phyloP scores from a whole-genome alignment of 495 filamentous ascomycete genomes.

The Aspergillus haitiensis region DNA sequence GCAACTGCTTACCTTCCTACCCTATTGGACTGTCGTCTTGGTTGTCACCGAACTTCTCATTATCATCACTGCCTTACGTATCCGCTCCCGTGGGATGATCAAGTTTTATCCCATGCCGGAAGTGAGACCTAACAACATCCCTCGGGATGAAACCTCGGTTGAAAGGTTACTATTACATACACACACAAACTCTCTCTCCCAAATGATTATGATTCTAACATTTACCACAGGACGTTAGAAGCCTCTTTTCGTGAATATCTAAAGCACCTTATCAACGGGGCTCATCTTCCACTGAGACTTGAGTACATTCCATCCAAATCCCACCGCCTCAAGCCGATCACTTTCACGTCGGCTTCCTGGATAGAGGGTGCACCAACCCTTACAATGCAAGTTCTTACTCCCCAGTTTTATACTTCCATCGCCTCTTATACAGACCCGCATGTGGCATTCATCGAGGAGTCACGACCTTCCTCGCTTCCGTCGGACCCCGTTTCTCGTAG shows the following conservation, averaged over 20 bases:
- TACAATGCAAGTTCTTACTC: slow-evolving; percentile 8
- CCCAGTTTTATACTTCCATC: slow-evolving; percentile 10
- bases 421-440: not conserved
- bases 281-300: not conserved
- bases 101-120: slow-evolving; percentile 9
- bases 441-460: slow-evolving; percentile 1
- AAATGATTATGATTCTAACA: not conserved
- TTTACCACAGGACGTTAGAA: not conserved
- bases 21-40: slow-evolving; percentile 9
- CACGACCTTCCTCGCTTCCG: not conserved
- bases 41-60: slow-evolving; percentile 9
- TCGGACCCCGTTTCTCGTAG: slow-evolving; percentile 7
- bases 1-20: slow-evolving; percentile 6
- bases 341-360: slow-evolving; percentile 3
- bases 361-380: not conserved
- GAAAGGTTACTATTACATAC: not conserved
- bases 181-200: not conserved
- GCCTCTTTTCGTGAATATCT: slow-evolving; percentile 8
- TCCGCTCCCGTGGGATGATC: not conserved
- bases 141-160: slow-evolving; percentile 4
- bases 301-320: slow-evolving; percentile 9
- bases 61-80: slow-evolving; percentile 1
- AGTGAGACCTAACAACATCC: slow-evolving; percentile 6
- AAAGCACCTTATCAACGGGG: not conserved
- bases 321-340: slow-evolving; percentile 3